Evolutionary conservation across 208 protist species (phyloP), one percentile per base, ranked within the genome.

Genomic region (Lotmaria passim): DNA sequence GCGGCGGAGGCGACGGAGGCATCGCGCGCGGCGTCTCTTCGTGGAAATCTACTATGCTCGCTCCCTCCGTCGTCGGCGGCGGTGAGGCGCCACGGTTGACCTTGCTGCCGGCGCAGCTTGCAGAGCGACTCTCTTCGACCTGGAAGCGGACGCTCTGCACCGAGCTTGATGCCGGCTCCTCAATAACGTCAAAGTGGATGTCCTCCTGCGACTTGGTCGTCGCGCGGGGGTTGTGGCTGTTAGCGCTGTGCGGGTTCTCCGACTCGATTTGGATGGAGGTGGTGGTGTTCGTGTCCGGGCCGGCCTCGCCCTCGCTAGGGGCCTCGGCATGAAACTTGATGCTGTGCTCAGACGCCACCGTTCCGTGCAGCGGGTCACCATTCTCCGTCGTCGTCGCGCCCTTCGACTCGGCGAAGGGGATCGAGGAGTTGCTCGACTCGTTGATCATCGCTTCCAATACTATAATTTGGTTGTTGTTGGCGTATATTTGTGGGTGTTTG

Each of bases 81-180:
- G 24, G 48, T 21, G 48, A 60, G 50, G n/a, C 2, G 51, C 12
- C 41, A 19, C 36, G 48, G 59, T 66, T 60, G 7, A 46, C 53
- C 39, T 36, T 47, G 30, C 53, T 55, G 8, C n/a, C 34, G n/a
- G 19, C 15, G 26, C 21, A 14, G 23, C 55, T 57, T 0, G 36
- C 48, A 8, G 3, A 12, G 36, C 21, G 23, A 26, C 58, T 56
- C 12, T 48, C 70, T 47, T 70, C 62, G 38, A 69, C 30, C 6
- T 78, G 50, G 44, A 69, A 73, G 47, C n/a, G 10, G 2, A 78
- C 41, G 52, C 73, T 78, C 28, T 64, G 47, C 50, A 61, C 47
- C 31, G 73, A 66, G 44, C 39, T 53, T 12, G 65, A 38, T 24
- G 55, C 36, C 41, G 55, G 7, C 24, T 56, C 53, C 43, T 63